Evolutionary conservation across 768 basidiomycete genomes (phyloP), one percentile per base, ranked within the genome.

Genomic region (Tulasnella sp.): DNA sequence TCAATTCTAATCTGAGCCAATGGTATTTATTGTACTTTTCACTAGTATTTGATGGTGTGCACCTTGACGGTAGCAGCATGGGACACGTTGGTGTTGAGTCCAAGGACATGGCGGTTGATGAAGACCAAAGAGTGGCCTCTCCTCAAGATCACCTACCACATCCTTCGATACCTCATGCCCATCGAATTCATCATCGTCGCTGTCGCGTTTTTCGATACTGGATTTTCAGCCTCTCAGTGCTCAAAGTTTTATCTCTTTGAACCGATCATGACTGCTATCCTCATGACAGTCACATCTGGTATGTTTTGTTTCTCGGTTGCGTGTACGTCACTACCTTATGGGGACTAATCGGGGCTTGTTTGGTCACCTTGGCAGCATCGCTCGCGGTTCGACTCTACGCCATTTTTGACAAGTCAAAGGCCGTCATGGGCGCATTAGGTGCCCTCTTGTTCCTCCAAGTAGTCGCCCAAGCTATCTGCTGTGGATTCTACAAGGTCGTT

Each of bases 11-110:
- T 16, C 16, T 12, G 12, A 35, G 12, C 16, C 16, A 35, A 12
- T 35, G 34, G 16, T 16, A 12, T 35, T 16, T 35, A 35, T 35
- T 16, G 34, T 16, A 35, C 12, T 35, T 35, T 16, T 12, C 29
- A 88, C 72, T 88, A 89, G 65, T 90, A 90, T 59, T 87, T 89
- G 63, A 76, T 84, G 41, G 87, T 89, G 57, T 90, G 86, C 69
- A 85, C 86, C 0, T 76, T 90, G 56, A 90, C 86, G 48, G 83
- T 90, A 50, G 82, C 85, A 0, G 86, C 86, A 5, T 89, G 87
- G 86, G 86, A 90, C 60, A 79, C 85, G 31, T 77, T 90, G 59
- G 86, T 90, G 31, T 74, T 90, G 43, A 80, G 79, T 7, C 86
- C 86, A 0, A 69, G 86, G 48, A 78, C 81, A 41, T 88, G 79